Evolutionary conservation across 192 early-diverging fungal species (phyloP), one percentile per base, ranked within the genome.

Genomic region (Phycomyces nitens): DNA sequence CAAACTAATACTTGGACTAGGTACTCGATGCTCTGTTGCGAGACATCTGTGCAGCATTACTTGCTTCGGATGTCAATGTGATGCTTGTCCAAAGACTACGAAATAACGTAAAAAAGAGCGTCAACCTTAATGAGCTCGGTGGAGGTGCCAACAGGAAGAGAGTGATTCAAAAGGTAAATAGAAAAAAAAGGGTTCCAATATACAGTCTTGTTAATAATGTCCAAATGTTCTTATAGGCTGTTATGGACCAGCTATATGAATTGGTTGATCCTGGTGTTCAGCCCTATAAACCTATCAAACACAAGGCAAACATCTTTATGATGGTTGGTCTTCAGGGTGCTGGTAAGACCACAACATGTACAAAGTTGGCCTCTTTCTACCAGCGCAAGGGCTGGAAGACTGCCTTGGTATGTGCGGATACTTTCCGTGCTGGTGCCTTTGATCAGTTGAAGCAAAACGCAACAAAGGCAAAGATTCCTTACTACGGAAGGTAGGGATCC

Each of bases 391-490:
- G 95, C 0, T 95, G 89, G 87, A 97, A 97, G 72, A 89, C 88
- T 0, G 88, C 90, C 11, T 72, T 98, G 23, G 94, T 98, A 9
- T 96, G 94, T 62, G 88, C 95, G 2, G 96, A 98, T 74, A 98
- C 96, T 14, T 98, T 96, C 79, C 91, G 96, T 73, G 96, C 96
- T 47, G 96, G 96, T 80, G 96, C 96, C 14, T 97, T 97, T 73
- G 96, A 98, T 80, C 96, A 98, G 81, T 83, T 98, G 64, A 97
- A 94, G 78, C 96, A 98, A 71, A 98, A 98, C 62, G 94, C 96
- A 14, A 92, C 95, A 21, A 92, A 96, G 60, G 96, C 94, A n/a
- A 94, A 96, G 58, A 95, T 98, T 53, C 95, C 95, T 49, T 98
- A 90, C 74, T 98, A 93, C 69, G 92, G 92, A 65, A 87, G 83